A percentile compares a stretch with the other conserved stretches of the same genome.
Conservation (phyloP, 768 basidiomycete species). For the Kwoniella pini region DNA sequence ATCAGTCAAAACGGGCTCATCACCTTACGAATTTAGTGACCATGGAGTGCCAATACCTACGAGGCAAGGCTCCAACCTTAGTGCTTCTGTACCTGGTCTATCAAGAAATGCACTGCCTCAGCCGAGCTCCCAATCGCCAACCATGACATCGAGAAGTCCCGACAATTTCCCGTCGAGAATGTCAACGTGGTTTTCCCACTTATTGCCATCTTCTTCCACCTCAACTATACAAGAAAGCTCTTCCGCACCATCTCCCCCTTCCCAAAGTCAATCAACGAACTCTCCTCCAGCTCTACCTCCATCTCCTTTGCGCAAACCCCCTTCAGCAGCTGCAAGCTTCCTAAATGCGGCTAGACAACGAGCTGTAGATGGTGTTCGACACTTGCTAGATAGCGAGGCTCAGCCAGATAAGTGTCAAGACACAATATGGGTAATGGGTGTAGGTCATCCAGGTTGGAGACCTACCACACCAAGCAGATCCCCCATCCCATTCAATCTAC, state of each 20-base stretch:
- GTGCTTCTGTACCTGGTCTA: constrained; percentile 41
- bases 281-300: constrained; percentile 21
- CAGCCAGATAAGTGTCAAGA: constrained; percentile 77
- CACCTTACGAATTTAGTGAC: constrained; percentile 25
- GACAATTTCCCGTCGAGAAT: constrained; percentile 42
- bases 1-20: constrained; percentile 32
- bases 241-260: constrained; percentile 3
- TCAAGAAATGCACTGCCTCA: constrained; percentile 37
- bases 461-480: constrained; percentile 35
- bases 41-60: constrained; percentile 29
- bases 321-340: constrained; percentile 44
- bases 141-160: constrained; percentile 4
- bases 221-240: constrained; percentile 17
- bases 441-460: constrained; percentile 59
- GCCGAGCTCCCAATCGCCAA: constrained; percentile 15
- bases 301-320: constrained; percentile 43
- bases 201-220: constrained; percentile 34
- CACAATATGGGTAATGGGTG: constrained; percentile 86
- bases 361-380: constrained; percentile 62
- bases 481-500: constrained; percentile 14
- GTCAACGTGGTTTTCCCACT: constrained; percentile 51
- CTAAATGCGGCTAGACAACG: constrained; percentile 49
- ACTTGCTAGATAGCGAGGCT: constrained; percentile 87
- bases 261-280: constrained; percentile 7
- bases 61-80: constrained; percentile 31